Base-by-base conservation (phyloP, 768 basidiomycete species). In the Phlegmacium glaucopus region DNA sequence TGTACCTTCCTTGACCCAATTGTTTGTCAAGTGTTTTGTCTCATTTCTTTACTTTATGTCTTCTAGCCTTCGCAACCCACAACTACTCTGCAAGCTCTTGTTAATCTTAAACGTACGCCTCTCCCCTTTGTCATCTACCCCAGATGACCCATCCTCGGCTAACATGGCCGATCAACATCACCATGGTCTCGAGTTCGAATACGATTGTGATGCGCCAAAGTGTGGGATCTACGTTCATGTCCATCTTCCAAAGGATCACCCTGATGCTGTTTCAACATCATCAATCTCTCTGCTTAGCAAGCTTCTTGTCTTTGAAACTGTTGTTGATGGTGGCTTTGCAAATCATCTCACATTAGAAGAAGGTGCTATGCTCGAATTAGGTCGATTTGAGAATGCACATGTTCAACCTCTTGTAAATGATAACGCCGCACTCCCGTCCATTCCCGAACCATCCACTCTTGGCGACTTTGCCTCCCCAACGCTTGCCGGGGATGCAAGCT, bases 51-150 rank as follows among this genome's bases (percentile, higher is more conserved):
- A 7, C 13, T 42, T n/a, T 35, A 11, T 16, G 36, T 28, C 39
- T 43, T 45, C 15, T 54, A 92, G 90, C 64, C 82, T 26, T 77
- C 83, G 9, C 87, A 92, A 58, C 83, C 93, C 0, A 95, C 94
- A 0, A 97, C 94, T 0, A 95, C 94, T 2, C 74, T 97, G 0
- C 94, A 96, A 68, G 94, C 94, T 0, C 77, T 94, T 28, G 93
- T 96, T 53, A 97, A 96, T 61, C 82, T 96, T 56, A 95, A 94
- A 62, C 81, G 94, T 4, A 28, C 79, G 85, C 10, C 78, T 94
- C 4, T 83, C 82, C 7, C 90, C 85, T 1, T 71, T 88, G 15
- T 57, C 74, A 4, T 59, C 76, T 11, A 58, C 72, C 2, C 70
- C 73, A 29, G 77, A 82, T 22, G 75, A 77, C 12, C 48, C 56